phyloP scores from a whole-genome alignment of 208 protist genomes.

The Acanthamoeba royreba region DNA sequence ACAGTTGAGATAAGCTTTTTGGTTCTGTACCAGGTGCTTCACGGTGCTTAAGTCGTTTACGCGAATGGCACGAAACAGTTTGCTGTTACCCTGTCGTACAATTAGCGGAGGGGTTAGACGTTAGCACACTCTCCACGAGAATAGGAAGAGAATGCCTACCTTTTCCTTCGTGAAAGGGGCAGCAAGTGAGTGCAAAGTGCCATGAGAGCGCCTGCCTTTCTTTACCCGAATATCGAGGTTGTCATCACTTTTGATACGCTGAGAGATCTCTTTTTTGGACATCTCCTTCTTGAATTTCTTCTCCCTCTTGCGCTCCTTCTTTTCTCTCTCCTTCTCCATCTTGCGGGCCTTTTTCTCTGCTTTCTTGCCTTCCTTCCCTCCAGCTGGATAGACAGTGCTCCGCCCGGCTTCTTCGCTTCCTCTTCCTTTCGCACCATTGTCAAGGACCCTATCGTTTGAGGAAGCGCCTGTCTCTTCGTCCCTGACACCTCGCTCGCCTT shows the following conservation, averaged over 20 bases:
- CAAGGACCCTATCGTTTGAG: no score
- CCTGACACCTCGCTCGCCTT: background rate
- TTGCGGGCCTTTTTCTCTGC: background rate
- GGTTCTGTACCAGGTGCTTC: background rate
- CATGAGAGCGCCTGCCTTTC: background rate
- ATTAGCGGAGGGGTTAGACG: no score
- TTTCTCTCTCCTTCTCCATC: background rate
- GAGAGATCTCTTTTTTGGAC: background rate
- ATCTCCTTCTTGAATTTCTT: background rate
- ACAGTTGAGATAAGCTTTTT: background rate
- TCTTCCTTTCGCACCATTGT: background rate
- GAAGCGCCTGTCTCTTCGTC: no score
- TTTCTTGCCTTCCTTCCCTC: background rate
- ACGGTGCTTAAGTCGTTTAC: background rate
- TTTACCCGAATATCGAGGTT: background rate
- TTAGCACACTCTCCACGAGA: no score
- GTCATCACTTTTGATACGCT: background rate
- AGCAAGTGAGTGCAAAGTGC: background rate
- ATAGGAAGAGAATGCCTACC: no score
- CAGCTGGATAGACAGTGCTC: no score
- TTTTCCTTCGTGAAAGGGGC: background rate
- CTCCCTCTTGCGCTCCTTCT: background rate
- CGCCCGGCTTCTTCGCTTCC: background rate
- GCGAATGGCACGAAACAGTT: background rate
- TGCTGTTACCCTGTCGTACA: background rate